Evolutionary conservation across 331 rosid species (phyloP), one percentile per base, ranked within the genome.

Genomic region (Malus hybrid): DNA sequence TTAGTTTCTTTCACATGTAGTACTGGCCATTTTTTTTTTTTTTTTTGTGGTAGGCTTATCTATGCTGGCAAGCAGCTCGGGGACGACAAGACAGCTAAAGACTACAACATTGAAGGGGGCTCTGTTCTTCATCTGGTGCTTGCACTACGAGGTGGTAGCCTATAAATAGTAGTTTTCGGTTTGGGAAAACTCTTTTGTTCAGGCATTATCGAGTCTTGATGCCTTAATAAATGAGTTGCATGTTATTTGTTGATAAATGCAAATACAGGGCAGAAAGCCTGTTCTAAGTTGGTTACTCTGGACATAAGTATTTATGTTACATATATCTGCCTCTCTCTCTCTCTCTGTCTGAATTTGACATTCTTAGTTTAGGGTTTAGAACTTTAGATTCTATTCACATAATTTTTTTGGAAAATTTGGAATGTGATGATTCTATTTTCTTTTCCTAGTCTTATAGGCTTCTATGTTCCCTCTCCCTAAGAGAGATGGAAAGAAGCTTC

Each of bases 31-130:
- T 36, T 2, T 34, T 36, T 7, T 34, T 34, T 28, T 28, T 28
- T 28, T 28, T 28, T 28, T 28, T 28, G 1, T 28, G 2, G 68
- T 88, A 91, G 97, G 91, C 93, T 91, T 73, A 91, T 91, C 46
- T 91, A 91, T 67, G 93, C 97, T 2, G 97, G 96, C 13, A 91
- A 91, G 86, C 96, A 91, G 85, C 97, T 91, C 46, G 97, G 88
- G 22, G 97, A 89, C 58, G 97, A 91, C 86, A 91, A 91, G 85
- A 91, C 97, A 61, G 97, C 97, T 10, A 91, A 88, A 76, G 97
- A 91, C 84, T 94, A 94, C 90, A 94, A 94, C 80, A 94, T 94
- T 55, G 99, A 92, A 85, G 99, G 97, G 26, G 99, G 99, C 68
- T 94, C 97, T 15, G 97, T 94, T 63, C 99, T 92, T 83, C 99